Percentiles rank a stretch among this genome's conserved stretches.
phyloP scores from a whole-genome alignment of 441 rosid species.

The Aquilaria agallochum region DNA sequence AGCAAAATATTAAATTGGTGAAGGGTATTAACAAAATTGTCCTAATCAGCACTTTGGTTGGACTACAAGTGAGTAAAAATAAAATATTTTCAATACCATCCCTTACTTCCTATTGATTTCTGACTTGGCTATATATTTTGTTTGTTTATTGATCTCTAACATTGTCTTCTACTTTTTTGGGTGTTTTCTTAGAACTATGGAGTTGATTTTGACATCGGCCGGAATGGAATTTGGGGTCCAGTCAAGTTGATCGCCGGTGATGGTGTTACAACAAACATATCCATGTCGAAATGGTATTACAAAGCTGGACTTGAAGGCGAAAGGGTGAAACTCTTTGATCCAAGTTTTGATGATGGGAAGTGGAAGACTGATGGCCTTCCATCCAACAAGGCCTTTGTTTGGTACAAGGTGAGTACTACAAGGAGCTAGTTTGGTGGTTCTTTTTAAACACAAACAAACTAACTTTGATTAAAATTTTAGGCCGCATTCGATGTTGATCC shows the following conservation, averaged over 20 bases:
- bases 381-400: constrained; percentile 25
- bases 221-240: constrained; percentile 42
- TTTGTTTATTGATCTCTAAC: background rate
- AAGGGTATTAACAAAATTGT: constrained; percentile 36
- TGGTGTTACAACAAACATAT: constrained; percentile 26
- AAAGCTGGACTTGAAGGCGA: constrained; percentile 42
- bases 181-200: constrained; percentile 27
- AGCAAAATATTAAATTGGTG: constrained; percentile 16
- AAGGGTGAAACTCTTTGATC: constrained; percentile 17
- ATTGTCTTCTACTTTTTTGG: background rate
- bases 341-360: background rate
- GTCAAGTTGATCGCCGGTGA: constrained; percentile 35
- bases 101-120: background rate
- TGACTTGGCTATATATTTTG: background rate
- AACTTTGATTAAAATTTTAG: constrained; percentile 11
- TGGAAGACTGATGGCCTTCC: constrained; percentile 31
- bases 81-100: background rate
- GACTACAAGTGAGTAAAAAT: constrained; percentile 26
- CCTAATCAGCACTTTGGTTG: constrained; percentile 47
- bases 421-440: background rate
- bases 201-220: constrained; percentile 16
- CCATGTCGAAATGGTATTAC: constrained; percentile 39
- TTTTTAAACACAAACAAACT: background rate
- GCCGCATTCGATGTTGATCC: constrained; percentile 36
- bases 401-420: constrained; percentile 43